A percentile compares a stretch with the other conserved stretches of the same genome.
Evolutionary conservation across 345 rosid species (phyloP).

Genomic region (Salix purpurea): DNA sequence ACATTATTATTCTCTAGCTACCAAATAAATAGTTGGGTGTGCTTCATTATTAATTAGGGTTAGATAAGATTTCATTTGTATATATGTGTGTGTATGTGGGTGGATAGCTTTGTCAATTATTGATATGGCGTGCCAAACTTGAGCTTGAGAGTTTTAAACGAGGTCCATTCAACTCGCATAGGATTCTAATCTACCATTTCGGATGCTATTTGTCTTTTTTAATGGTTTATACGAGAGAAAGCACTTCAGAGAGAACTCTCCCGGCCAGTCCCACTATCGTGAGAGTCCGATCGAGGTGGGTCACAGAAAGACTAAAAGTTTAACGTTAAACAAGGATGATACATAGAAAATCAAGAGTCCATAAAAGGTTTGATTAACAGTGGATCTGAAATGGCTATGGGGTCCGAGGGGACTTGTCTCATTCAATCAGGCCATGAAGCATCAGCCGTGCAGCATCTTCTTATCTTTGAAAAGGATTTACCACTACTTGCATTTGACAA

Average conservation of each 20-base stretch:
- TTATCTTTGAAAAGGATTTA: slow-evolving; percentile 25
- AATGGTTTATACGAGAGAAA: slow-evolving; percentile 13
- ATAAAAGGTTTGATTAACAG: neutral
- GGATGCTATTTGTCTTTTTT: slow-evolving; percentile 26
- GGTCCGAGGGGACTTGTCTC: neutral
- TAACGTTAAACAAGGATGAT: neutral
- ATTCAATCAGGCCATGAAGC: slow-evolving; percentile 18
- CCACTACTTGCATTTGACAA: slow-evolving; percentile 22
- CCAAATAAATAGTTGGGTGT: slow-evolving; percentile 7
- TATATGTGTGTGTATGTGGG: neutral
- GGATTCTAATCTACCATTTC: slow-evolving; percentile 47
- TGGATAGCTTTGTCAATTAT: slow-evolving; percentile 29
- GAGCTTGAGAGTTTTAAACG: slow-evolving; percentile 13
- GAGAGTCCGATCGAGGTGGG: slow-evolving; percentile 26
- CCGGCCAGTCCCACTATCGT: slow-evolving; percentile 8
- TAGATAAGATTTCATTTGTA: neutral
- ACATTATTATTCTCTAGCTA: slow-evolving; percentile 3
- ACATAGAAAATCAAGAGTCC: neutral
- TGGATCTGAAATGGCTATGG: neutral
- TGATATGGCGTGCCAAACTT: slow-evolving; percentile 14
- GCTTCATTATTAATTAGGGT: neutral
- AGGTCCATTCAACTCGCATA: slow-evolving; percentile 42
- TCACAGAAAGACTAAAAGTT: neutral
- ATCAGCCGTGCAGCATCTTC: slow-evolving; percentile 38
- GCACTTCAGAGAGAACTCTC: slow-evolving; percentile 28